Evolutionary conservation across 2,329 filamentous ascomycete genomes (phyloP), one percentile per base, ranked within the genome.

Genomic region (Aspergillus thermomutatus): DNA sequence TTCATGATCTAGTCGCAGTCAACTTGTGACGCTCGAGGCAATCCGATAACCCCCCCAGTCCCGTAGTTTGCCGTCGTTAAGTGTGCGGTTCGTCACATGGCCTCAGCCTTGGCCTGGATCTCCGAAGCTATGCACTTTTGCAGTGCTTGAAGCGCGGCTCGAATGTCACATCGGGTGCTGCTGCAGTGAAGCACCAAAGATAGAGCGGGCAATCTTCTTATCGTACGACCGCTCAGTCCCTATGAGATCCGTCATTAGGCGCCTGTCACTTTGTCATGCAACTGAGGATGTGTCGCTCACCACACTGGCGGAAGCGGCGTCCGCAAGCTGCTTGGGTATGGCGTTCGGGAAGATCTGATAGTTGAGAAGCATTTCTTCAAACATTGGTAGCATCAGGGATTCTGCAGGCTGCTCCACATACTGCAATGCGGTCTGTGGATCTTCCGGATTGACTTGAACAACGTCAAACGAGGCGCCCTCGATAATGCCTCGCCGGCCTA

Each of bases 221-320:
- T 64, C 1, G 69, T 75, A 23, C 78, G 69, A 2, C 76, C 77
- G 58, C 77, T 79, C 4, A 78, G 64, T 11, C 72, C 75, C 63
- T 72, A 26, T 23, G 40, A 21, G 3, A 23, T 25, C 51, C 27
- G 52, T 53, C 11, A 57, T 50, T 27, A 57, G 25, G 34, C 17
- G 17, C 25, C 45, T 48, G 64, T 41, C 2, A 65, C 58, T 21
- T 60, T 55, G 45, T 27, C 19, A 26, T 31, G 27, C 23, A 46
- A 27, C 4, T 28, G n/a, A 9, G 28, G 8, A 23, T 21, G 62
- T 46, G 6, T 55, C 49, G 64, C 69, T 61, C 57, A 71, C 71
- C 34, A 61, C 56, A 50, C 69, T 71, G 31, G 61, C 61, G 17
- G 53, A 52, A 40, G 70, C 70, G 25, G 69, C 61, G 28, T 70